Evolutionary conservation across 2,329 filamentous ascomycete genomes (phyloP).

Genomic region (Phialocephala sp.): DNA sequence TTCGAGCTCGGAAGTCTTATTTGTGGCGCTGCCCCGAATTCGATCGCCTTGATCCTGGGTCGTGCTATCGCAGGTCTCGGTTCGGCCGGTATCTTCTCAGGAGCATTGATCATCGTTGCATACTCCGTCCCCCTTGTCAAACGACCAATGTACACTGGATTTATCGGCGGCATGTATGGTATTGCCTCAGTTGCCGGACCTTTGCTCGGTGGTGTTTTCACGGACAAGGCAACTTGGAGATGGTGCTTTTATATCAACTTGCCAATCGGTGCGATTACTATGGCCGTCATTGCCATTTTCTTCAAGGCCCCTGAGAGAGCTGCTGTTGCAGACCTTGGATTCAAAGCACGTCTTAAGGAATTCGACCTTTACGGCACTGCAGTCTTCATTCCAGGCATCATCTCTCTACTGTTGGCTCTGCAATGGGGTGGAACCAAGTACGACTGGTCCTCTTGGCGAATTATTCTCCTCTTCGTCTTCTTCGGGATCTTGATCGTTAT

Average conservation of each 20-base stretch:
- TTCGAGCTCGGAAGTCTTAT: constrained; percentile 43
- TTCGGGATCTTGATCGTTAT: constrained; percentile 40
- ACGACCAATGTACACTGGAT: constrained; percentile 40
- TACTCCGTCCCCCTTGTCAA: constrained; percentile 38
- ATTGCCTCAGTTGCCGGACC: constrained; percentile 43
- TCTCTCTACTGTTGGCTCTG: constrained; percentile 48
- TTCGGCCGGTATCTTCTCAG: constrained; percentile 46
- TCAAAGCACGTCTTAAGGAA: constrained; percentile 39
- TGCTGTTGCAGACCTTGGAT: constrained; percentile 45
- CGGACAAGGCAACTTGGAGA: constrained; percentile 41
- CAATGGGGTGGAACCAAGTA: constrained; percentile 49
- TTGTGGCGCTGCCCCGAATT: constrained; percentile 41
- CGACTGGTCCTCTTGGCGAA: constrained; percentile 43
- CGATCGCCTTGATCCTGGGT: constrained; percentile 41
- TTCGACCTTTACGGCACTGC: constrained; percentile 46
- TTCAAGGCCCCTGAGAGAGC: constrained; percentile 49
- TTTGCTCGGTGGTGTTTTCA: constrained; percentile 42
- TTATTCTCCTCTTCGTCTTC: constrained; percentile 45
- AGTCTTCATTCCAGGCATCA: constrained; percentile 45
- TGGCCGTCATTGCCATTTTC: constrained; percentile 47
- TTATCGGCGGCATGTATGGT: constrained; percentile 40
- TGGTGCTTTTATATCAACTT: constrained; percentile 41
- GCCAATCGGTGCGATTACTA: constrained; percentile 46
- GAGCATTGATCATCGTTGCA: constrained; percentile 41
- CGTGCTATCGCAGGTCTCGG: constrained; percentile 42